Evolutionary conservation across 352 stramenopile species (phyloP), one percentile per base, ranked within the genome.

Genomic region (Phytophthora pseudosyringae): DNA sequence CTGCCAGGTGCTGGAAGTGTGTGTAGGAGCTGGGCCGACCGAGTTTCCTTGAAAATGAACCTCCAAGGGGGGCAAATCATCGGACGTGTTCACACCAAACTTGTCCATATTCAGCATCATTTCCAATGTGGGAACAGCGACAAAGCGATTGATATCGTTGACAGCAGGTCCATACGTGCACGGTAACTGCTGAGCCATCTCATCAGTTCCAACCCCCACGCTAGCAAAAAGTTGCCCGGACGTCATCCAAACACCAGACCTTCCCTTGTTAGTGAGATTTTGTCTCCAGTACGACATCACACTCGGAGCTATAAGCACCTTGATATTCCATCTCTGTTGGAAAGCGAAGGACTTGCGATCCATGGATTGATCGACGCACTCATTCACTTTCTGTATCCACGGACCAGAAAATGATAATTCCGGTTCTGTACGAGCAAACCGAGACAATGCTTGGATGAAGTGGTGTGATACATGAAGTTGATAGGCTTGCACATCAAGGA

Each of bases 81-180:
- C 52, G 10, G 81, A 89, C 0, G 72, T 83, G n/a, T 83, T 78
- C 11, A 86, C 46, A 7, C 58, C 61, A 49, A 93, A 59, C 35
- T 83, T 86, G 53, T 93, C 84, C 5, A 86, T 15, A 56, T 79
- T 91, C n/a, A 86, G n/a, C 67, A 89, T 80, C 52, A 88, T 70
- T 47, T 87, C 63, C 29, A 69, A 46, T 15, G 67, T 73, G 15
- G 64, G 66, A 6, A 80, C 64, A 16, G 59, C 53, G 7, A 86
- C 59, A 47, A 79, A 83, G 40, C 72, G 71, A 49, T 72, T 83
- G 7, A 93, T 72, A 10, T 78, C 74, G 31, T 83, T 72, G 11
- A 86, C 62, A 15, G 21, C 35, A 43, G 60, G 44, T 1, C 51
- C 55, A 35, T 64, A 46, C 8, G 40, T 43, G 38, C n/a, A 31